Percentiles rank a stretch among this genome's conserved stretches.
Evolutionary conservation across 208 protist species (phyloP).

Genomic region (Trypanosoma caninum): DNA sequence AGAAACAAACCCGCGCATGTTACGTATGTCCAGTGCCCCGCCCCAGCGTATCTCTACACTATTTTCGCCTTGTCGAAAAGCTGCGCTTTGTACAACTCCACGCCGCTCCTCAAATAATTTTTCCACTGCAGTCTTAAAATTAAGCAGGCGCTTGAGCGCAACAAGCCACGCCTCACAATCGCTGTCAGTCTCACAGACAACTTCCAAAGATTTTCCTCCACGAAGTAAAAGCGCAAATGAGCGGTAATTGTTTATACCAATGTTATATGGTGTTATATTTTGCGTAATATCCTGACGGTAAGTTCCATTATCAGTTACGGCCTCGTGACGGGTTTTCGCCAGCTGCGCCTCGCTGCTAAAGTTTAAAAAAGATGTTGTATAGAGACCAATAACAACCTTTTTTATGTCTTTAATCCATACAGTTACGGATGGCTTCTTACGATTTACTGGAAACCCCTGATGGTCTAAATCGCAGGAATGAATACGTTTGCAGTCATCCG

Average conservation of each 20-base stretch:
- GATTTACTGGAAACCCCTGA: conserved; percentile 69
- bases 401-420: conserved; percentile 85
- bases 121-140: conserved; percentile 63
- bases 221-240: conserved; percentile 78
- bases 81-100: conserved; percentile 6
- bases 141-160: conserved; percentile 75
- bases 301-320: conserved; percentile 72
- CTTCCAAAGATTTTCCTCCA: conserved; percentile 83
- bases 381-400: conserved; percentile 77
- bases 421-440: conserved; percentile 80
- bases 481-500: conserved; percentile 84
- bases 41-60: conserved; percentile 68
- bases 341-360: conserved; percentile 76
- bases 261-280: conserved; percentile 70
- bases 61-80: conserved; percentile 11
- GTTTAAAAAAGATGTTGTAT: conserved; percentile 73
- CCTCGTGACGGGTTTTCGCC: conserved; percentile 59
- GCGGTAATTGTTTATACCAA: conserved; percentile 85
- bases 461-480: conserved; percentile 88
- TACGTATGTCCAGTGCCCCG: conserved; percentile 74
- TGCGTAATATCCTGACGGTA: conserved; percentile 75
- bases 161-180: conserved; percentile 91
- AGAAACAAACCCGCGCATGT: conserved; percentile 78
- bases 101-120: conserved; percentile 43
- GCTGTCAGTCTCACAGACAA: conserved; percentile 87